Base-by-base conservation (phyloP, 2,329 filamentous ascomycete species). In the Curvularia spicifera region DNA sequence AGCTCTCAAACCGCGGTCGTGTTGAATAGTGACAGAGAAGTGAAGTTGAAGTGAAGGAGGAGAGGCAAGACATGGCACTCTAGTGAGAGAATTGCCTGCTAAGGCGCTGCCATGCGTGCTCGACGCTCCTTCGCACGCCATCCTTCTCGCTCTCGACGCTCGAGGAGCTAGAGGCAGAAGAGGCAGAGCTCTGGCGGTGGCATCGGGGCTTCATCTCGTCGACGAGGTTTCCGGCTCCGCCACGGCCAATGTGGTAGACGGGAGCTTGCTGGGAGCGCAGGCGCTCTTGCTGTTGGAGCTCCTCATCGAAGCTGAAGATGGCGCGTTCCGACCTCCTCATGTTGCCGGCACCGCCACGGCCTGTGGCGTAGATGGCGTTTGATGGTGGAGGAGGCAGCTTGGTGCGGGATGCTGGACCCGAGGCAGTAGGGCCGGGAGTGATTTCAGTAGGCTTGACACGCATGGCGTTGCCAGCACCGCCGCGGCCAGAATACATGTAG, bases 251-350 rank as follows among this genome's bases (percentile, higher is more conserved):
- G 72, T 87, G 84, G 80, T 87, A 88, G 60, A 88, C 82, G 18
- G 86, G 86, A 2, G 85, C 85, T 46, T 82, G 79, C 68, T 82
- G 78, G 63, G 81, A 79, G 70, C 82, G 81, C 53, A 84, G 78
- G 56, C 82, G 80, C 61, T 84, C 78, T 59, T 86, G 83, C 57
- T 82, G 82, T 65, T 85, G 81, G 51, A 89, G 81, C 69, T 89
- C 86, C 78, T 89, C 86, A 74, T 89, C 87, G 77, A 91, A 91
- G 75, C 82, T 84, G 81, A 88, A 88, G 73, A 88, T 87, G 69
- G 84, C 81, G 40, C 84, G 81, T 66, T 88, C 83, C 10, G 46
- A 45, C 60, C 78, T 73, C 52, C 81, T 80, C 62, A 86, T 82
- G 78, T 90, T 90, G 70, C 88, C 88, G 2, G 87, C 87, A 57